Base-by-base conservation (phyloP, 1,139 yeast species). In the Saccharomycopsis hybrid region DNA sequence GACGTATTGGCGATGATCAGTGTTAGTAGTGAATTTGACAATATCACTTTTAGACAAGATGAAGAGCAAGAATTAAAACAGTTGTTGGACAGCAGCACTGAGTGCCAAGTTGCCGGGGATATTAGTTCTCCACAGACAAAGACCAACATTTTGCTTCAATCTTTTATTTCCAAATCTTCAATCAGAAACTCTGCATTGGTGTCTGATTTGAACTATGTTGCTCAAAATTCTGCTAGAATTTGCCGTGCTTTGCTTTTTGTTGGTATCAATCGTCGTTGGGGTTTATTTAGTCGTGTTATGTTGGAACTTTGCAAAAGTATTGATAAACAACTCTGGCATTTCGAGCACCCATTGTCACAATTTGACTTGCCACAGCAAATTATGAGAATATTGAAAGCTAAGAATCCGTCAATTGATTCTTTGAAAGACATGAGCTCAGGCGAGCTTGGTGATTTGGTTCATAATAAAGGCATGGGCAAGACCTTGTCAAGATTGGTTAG, bases 1-100 rank as follows among this genome's bases (percentile, higher is more conserved):
- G 97, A 90, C 65, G 84, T 90, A 0, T 68, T 94, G 36, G 82
- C 96, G 0, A 84, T 90, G 78, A 77, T 94, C 48, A 82, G 96
- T 66, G 85, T 85, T 87, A 86, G 96, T 66, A 82, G 90, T 51
- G 99, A 94, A 63, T 94, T 94, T 64, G 97, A 92, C 61, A 82
- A 90, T 51, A 80, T 94, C 51, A 88, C 87, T 59, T 82, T 84
- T 55, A 77, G 99, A 57, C 90, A 86, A 55, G 98, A 92, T 56
- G 99, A 94, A 62, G 70, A 80, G 9, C 69, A 69, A 25, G 99
- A 94, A 62, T 72, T 94, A 53, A 77, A 78, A 32, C 67, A 70
- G 44, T 65, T 92, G 51, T 68, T 78, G 48, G 87, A 85, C 9
- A 71, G 71, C 8, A 75, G 80, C 29, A 71, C 79, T 1, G 88